These are phyloP conservation scores for Testicularia cyperi DNA, from an alignment of 1,284 basidiomycete species.

Conservation along the genomic window DNA sequence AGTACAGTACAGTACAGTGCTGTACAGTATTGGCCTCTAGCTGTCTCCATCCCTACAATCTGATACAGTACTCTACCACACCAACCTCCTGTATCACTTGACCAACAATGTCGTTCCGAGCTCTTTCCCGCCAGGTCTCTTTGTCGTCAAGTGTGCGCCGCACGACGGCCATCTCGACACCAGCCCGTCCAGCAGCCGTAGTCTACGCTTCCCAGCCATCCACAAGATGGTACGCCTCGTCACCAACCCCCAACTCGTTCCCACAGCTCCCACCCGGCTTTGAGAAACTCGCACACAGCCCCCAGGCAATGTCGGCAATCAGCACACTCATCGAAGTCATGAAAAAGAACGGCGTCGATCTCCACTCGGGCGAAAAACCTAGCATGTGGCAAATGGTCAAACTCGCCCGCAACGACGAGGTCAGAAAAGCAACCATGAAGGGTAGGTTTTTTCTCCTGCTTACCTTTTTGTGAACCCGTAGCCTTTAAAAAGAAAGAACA, in stretches of 20 bases:
- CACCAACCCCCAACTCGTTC: conserved; percentile 18
- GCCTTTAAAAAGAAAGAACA: too few species aligned
- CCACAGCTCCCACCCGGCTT: conserved; percentile 46
- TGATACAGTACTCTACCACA: too few species aligned
- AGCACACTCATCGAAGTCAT: conserved; percentile 38
- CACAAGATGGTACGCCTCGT: conserved; percentile 9
- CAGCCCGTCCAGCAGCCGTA: too few species aligned
- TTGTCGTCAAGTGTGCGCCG: too few species aligned
- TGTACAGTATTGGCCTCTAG: too few species aligned
- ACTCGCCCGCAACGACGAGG: conserved; percentile 41
- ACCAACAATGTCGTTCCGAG: too few species aligned
- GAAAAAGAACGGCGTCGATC: conserved; percentile 46
- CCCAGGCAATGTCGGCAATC: conserved; percentile 42
- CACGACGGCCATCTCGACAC: too few species aligned
- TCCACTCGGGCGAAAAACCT: conserved; percentile 41
- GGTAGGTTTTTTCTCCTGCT: conserved; percentile 19
- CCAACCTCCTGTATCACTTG: too few species aligned
- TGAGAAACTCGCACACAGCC: conserved; percentile 45
- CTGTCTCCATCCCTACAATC: too few species aligned
- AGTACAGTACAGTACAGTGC: too few species aligned
- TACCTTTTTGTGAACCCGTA: background rate
- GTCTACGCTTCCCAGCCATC: too few species aligned
- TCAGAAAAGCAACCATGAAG: conserved; percentile 40
- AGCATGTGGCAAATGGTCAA: conserved; percentile 45
- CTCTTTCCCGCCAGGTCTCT: too few species aligned